A percentile compares a stretch with the other conserved stretches of the same genome.
These are phyloP conservation scores for Pythium apleroticum DNA, from an alignment of 352 stramenopile species.

Conservation along the genomic window DNA sequence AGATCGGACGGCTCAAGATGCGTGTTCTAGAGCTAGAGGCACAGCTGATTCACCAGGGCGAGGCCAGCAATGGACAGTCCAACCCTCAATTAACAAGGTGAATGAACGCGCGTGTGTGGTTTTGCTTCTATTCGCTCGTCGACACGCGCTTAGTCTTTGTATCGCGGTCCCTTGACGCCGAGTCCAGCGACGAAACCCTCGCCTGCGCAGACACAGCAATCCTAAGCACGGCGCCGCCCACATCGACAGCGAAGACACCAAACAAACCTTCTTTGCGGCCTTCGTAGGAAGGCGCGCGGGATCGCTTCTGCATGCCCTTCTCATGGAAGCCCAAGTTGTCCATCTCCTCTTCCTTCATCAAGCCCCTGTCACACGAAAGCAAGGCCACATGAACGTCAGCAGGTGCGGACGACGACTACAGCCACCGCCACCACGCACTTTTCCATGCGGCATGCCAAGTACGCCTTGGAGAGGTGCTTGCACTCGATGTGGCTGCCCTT, in stretches of 20 bases:
- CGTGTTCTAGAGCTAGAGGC: slow-evolving; percentile 66
- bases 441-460: slow-evolving; percentile 90
- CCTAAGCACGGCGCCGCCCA: not conserved
- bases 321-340: slow-evolving; percentile 83
- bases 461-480: slow-evolving; percentile 86
- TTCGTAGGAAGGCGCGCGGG: slow-evolving; percentile 45
- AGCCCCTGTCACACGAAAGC: slow-evolving; percentile 36
- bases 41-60: slow-evolving; percentile 9
- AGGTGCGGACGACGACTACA: too few relatives aligned
- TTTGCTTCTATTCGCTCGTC: not conserved
- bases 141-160: slow-evolving; percentile 39
- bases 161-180: slow-evolving; percentile 69
- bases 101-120: not conserved
- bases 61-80: not conserved
- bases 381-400: not conserved
- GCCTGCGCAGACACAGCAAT: slow-evolving; percentile 29
- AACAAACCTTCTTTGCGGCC: slow-evolving; percentile 70
- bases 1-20: slow-evolving; percentile 62
- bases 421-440: slow-evolving; percentile 41
- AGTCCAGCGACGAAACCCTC: slow-evolving; percentile 83
- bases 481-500: slow-evolving; percentile 87
- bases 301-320: slow-evolving; percentile 68
- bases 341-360: slow-evolving; percentile 86
- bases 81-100: not conserved
- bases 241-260: not conserved